phyloP scores from a whole-genome alignment of 2,329 filamentous ascomycete genomes.

The Colletotrichum lentis region DNA sequence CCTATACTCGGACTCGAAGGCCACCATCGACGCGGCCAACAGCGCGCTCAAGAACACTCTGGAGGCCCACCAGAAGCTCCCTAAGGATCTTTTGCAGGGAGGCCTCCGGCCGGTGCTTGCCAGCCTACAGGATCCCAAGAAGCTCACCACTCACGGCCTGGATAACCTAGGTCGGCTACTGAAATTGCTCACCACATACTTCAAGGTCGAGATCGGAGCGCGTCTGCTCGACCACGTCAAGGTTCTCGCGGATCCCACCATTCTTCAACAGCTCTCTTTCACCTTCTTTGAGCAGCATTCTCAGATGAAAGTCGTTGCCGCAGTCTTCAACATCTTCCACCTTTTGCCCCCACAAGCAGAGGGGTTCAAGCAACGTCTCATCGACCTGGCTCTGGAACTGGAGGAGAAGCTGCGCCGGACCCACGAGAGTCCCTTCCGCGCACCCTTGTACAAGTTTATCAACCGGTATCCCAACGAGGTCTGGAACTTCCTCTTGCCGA shows the following conservation, averaged over 20 bases:
- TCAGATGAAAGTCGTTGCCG: conserved; percentile 92
- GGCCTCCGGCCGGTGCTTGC: conserved; percentile 94
- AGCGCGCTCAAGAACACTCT: conserved; percentile 88
- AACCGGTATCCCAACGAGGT: conserved; percentile 92
- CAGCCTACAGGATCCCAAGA: conserved; percentile 92
- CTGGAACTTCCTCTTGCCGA: conserved; percentile 80
- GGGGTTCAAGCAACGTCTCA: conserved; percentile 87
- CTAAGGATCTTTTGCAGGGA: conserved; percentile 93
- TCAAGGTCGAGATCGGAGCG: conserved; percentile 97
- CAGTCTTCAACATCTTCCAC: conserved; percentile 96
- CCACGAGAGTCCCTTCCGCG: conserved; percentile 88
- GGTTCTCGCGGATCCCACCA: conserved; percentile 80
- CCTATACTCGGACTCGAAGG: conserved; percentile 89
- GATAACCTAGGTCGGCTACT: conserved; percentile 90
- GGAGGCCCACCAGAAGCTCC: conserved; percentile 86
- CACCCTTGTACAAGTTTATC: conserved; percentile 89
- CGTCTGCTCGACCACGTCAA: conserved; percentile 94
- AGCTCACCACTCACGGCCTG: conserved; percentile 85
- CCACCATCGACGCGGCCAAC: conserved; percentile 93
- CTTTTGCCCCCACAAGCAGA: conserved; percentile 90
- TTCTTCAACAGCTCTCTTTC: conserved; percentile 90
- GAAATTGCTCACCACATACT: conserved; percentile 94
- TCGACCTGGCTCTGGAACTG: conserved; percentile 88
- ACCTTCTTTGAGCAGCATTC: conserved; percentile 91
- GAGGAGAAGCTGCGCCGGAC: conserved; percentile 87